A percentile compares a stretch with the other conserved stretches of the same genome.
phyloP scores from a whole-genome alignment of 1,284 basidiomycete species.

The Rhizopogon parksii region DNA sequence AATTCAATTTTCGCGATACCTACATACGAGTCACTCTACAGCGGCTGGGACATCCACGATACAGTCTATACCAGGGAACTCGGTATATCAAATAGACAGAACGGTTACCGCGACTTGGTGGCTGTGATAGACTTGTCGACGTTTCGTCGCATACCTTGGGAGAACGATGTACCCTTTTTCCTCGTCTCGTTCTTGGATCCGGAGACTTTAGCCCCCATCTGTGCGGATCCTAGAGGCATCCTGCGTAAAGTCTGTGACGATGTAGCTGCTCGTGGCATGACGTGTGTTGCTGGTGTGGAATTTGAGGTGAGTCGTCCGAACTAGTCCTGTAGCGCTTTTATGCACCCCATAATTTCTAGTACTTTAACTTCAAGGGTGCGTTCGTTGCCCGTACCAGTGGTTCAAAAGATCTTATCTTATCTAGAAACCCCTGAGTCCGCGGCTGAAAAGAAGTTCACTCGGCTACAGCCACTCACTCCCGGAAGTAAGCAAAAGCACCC shows the following conservation, averaged over 20 bases:
- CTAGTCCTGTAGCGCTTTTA: background rate
- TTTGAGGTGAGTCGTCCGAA: constrained; percentile 63
- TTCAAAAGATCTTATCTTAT: constrained; percentile 2
- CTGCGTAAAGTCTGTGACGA: constrained; percentile 54
- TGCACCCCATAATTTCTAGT: constrained; percentile 42
- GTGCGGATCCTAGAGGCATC: constrained; percentile 82
- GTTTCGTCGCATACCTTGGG: constrained; percentile 88
- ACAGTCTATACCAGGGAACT: constrained; percentile 78
- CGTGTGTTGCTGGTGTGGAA: constrained; percentile 78
- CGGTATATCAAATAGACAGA: constrained; percentile 81
- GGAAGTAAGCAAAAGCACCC: constrained; percentile 61
- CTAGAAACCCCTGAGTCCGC: constrained; percentile 73
- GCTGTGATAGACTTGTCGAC: constrained; percentile 82
- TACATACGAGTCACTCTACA: constrained; percentile 21
- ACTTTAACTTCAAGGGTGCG: constrained; percentile 88
- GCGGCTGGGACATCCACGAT: constrained; percentile 89
- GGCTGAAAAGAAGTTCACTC: constrained; percentile 72
- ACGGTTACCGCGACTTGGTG: constrained; percentile 87
- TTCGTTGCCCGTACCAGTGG: background rate
- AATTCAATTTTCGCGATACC: background rate
- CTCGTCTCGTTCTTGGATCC: constrained; percentile 86
- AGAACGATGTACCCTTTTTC: constrained; percentile 89
- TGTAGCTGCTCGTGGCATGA: constrained; percentile 44
- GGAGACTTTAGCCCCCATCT: constrained; percentile 67
- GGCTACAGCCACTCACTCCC: constrained; percentile 76